phyloP scores from a whole-genome alignment of 1,284 basidiomycete species.

The Cryptococcus sp. region DNA sequence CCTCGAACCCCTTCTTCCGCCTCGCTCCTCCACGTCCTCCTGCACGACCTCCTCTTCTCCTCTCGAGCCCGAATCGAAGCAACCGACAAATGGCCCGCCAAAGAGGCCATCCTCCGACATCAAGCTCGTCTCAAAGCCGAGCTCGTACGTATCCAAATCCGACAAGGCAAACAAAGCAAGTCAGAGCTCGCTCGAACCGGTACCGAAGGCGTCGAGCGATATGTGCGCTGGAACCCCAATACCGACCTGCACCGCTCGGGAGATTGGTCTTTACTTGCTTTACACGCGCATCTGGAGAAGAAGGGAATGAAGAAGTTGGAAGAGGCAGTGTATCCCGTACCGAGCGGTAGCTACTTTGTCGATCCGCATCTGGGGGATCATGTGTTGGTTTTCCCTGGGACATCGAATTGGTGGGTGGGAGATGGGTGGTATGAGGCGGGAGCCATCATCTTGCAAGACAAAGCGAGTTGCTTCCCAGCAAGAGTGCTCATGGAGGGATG shows the following conservation, averaged over 20 bases:
- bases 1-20: conserved; percentile 48
- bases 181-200: conserved; percentile 55
- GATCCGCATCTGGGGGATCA: conserved; percentile 71
- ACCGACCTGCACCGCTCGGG: conserved; percentile 34
- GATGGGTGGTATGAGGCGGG: conserved; percentile 43
- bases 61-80: conserved; percentile 67
- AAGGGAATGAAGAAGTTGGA: conserved; percentile 27
- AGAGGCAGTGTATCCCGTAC: conserved; percentile 29
- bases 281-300: conserved; percentile 23
- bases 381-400: conserved; percentile 70
- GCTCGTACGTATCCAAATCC: conserved; percentile 76
- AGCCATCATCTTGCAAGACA: conserved; percentile 84
- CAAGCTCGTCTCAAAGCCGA: conserved; percentile 82
- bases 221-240: conserved; percentile 75
- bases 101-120: conserved; percentile 73
- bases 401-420: conserved; percentile 47
- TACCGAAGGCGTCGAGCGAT: conserved; percentile 60
- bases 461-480: conserved; percentile 95
- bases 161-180: conserved; percentile 61
- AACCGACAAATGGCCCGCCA: conserved; percentile 71
- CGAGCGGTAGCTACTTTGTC: conserved; percentile 53
- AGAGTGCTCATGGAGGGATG: conserved; percentile 57
- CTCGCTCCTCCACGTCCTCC: conserved; percentile 71
- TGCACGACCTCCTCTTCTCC: conserved; percentile 78
- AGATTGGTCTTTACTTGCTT: conserved; percentile 24